Evolutionary conservation across 805 yeast genomes (phyloP).

Genomic region (Metschnikowia peoriensis): DNA sequence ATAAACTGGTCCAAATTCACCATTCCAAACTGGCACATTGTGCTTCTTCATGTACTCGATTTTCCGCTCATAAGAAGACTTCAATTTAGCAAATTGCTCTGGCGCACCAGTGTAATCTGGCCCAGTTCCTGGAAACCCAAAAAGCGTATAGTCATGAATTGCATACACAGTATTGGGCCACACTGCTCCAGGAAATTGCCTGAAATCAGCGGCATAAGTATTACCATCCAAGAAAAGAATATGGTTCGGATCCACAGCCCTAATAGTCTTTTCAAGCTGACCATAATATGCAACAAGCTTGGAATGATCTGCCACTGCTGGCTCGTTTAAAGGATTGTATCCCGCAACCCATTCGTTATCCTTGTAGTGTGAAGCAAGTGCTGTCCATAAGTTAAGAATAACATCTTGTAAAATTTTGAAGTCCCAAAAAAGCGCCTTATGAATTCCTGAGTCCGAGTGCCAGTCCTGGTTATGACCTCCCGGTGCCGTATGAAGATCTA

Average conservation of each 20-base stretch:
- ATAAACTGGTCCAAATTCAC: constrained; percentile 53
- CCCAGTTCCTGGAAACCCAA: constrained; percentile 45
- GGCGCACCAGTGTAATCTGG: constrained; percentile 33
- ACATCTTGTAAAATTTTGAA: constrained; percentile 49
- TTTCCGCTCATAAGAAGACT: constrained; percentile 42
- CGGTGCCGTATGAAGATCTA: constrained; percentile 50
- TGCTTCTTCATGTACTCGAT: constrained; percentile 39
- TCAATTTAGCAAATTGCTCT: constrained; percentile 35
- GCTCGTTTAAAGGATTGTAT: constrained; percentile 54
- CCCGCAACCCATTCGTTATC: constrained; percentile 52
- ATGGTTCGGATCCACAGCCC: constrained; percentile 48
- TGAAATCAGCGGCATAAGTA: constrained; percentile 51
- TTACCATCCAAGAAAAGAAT: constrained; percentile 50
- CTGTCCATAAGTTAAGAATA: constrained; percentile 44
- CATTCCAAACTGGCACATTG: constrained; percentile 53
- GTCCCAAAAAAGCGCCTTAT: constrained; percentile 50
- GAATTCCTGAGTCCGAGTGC: constrained; percentile 49
- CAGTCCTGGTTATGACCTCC: constrained; percentile 58
- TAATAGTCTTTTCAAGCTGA: constrained; percentile 37
- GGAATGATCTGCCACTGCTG: constrained; percentile 44
- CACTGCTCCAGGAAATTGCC: constrained; percentile 40
- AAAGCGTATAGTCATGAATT: constrained; percentile 47
- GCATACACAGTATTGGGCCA: constrained; percentile 48
- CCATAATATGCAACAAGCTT: constrained; percentile 41
- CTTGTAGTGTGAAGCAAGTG: constrained; percentile 45